phyloP scores from a whole-genome alignment of 2,329 filamentous ascomycete genomes.

The Didymella glomerata region DNA sequence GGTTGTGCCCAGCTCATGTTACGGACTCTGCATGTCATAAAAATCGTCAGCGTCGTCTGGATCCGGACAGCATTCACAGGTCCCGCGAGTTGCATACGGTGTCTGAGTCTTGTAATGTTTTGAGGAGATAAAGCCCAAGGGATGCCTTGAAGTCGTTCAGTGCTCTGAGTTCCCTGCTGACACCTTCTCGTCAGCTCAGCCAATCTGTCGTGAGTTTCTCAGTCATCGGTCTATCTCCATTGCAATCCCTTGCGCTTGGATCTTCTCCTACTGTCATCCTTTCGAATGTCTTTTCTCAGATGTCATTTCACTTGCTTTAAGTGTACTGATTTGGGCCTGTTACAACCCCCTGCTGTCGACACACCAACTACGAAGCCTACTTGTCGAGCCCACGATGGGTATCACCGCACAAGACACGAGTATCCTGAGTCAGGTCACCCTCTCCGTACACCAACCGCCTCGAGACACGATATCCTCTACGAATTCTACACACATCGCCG shows the following conservation, averaged over 20 bases:
- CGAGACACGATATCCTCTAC: not conserved
- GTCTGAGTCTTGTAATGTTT: not conserved
- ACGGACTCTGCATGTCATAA: not conserved
- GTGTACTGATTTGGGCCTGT: not conserved
- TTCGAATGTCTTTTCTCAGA: not conserved
- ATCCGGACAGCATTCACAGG: not conserved
- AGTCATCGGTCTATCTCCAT: not conserved
- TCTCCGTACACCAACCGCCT: not conserved
- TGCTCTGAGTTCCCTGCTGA: not conserved
- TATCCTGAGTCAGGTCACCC: not conserved
- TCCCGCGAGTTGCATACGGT: not conserved
- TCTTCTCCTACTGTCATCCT: not conserved
- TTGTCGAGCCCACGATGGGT: not conserved
- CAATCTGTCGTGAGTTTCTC: not conserved
- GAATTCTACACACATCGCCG: not conserved
- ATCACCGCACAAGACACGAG: not conserved
- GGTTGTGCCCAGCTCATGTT: too few species aligned
- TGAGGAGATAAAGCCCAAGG: not conserved
- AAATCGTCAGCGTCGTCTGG: not conserved
- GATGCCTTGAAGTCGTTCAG: not conserved
- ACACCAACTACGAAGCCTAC: not conserved
- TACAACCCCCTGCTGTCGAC: not conserved
- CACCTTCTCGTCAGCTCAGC: not conserved
- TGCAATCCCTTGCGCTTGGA: not conserved
- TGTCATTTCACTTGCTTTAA: not conserved